phyloP scores from a whole-genome alignment of 257 asterid species.

The Plantago ovata region DNA sequence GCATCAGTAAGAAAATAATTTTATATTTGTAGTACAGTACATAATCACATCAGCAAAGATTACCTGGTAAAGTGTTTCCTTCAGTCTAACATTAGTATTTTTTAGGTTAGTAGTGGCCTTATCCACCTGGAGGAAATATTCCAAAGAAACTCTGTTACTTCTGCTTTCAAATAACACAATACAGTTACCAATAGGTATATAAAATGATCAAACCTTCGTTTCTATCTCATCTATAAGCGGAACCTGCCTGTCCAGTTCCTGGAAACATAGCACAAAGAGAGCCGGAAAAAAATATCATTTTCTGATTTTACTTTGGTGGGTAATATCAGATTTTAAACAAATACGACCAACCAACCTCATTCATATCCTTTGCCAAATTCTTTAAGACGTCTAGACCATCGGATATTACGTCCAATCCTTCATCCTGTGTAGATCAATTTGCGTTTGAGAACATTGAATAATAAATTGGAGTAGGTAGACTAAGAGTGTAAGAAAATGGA shows the following conservation, averaged over 20 bases:
- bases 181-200: neutral
- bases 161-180: too few species aligned
- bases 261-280: slow-evolving; percentile 2
- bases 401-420: slow-evolving; percentile 74
- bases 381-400: slow-evolving; percentile 74
- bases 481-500: slow-evolving; percentile 10
- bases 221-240: slow-evolving; percentile 86
- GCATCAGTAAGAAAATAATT: neutral
- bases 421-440: slow-evolving; percentile 46
- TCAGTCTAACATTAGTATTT: slow-evolving; percentile 69
- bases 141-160: slow-evolving; percentile 8
- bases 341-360: slow-evolving; percentile 47
- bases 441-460: slow-evolving; percentile 2
- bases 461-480: neutral
- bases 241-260: slow-evolving; percentile 94
- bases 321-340: neutral
- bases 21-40: too few species aligned
- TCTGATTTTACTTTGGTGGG: neutral
- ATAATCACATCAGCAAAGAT: neutral
- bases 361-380: slow-evolving; percentile 83
- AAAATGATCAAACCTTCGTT: slow-evolving; percentile 48
- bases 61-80: slow-evolving; percentile 54
- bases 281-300: neutral
- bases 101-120: slow-evolving; percentile 57
- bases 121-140: slow-evolving; percentile 66